These are phyloP conservation scores for Sherardia arvensis DNA, from an alignment of 257 asterid genomes.

Conservation along the genomic window DNA sequence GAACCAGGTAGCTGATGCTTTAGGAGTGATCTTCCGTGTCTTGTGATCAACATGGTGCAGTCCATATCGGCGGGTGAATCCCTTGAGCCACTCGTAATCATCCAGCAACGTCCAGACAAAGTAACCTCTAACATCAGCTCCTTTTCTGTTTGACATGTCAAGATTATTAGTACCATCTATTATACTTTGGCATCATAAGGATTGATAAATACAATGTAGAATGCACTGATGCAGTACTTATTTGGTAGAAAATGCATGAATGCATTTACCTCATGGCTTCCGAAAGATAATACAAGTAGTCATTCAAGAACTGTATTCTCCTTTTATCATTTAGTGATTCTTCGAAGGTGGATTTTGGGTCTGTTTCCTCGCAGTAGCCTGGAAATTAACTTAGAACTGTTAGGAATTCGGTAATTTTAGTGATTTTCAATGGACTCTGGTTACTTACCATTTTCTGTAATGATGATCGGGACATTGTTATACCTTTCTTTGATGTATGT, in stretches of 20 bases:
- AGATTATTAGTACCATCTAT: neutral
- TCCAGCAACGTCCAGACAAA: conserved; percentile 24
- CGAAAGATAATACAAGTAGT: conserved; percentile 16
- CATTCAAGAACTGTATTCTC: conserved; percentile 17
- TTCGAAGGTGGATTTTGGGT: conserved; percentile 11
- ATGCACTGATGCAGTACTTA: neutral
- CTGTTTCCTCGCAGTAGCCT: conserved; percentile 17
- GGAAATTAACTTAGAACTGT: conserved; percentile 1
- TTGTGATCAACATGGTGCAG: conserved; percentile 16
- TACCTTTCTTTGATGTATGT: conserved; percentile 46
- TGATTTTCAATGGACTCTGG: neutral
- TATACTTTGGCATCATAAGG: neutral
- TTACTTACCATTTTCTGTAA: conserved; percentile 50
- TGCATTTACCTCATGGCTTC: conserved; percentile 14
- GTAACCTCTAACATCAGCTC: conserved; percentile 26
- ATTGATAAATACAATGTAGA: neutral
- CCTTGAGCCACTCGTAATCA: conserved; percentile 16
- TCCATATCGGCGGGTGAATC: conserved; percentile 16
- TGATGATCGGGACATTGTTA: conserved; percentile 46
- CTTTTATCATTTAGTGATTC: conserved; percentile 16
- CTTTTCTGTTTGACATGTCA: conserved; percentile 12
- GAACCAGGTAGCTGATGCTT: conserved; percentile 23
- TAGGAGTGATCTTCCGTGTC: conserved; percentile 18
- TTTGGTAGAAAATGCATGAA: neutral
- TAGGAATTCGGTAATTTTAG: neutral